Percentiles rank a stretch among this genome's conserved stretches.
These are phyloP conservation scores for Phytophthora sojae DNA, from an alignment of 352 stramenopile genomes.

Conservation along the genomic window DNA sequence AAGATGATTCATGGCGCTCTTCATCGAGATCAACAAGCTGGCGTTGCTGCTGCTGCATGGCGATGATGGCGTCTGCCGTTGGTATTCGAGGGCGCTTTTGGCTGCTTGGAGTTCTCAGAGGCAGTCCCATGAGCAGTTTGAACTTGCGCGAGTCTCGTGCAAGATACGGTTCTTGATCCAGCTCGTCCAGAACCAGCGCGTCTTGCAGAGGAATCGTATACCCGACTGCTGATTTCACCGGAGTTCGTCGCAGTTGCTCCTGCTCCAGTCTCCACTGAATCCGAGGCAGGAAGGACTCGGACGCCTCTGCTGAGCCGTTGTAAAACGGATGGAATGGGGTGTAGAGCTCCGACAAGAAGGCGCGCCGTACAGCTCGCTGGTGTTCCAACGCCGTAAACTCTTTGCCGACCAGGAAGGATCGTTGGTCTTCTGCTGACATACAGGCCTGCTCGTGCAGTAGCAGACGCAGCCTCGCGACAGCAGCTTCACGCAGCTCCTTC, in stretches of 20 bases:
- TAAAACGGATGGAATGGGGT: conserved; percentile 68
- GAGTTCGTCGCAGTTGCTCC: conserved; percentile 34
- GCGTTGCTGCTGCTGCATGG: conserved; percentile 44
- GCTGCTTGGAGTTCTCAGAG: conserved; percentile 39
- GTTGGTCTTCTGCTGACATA: conserved; percentile 63
- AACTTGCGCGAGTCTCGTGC: conserved; percentile 65
- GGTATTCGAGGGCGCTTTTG: conserved; percentile 45
- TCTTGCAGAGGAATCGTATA: conserved; percentile 56
- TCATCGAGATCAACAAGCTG: conserved; percentile 30
- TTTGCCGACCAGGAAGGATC: conserved; percentile 39
- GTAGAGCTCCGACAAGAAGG: conserved; percentile 63
- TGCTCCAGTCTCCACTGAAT: conserved; percentile 49
- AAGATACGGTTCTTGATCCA: conserved; percentile 60
- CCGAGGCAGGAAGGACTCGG: conserved; percentile 59
- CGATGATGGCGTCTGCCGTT: conserved; percentile 49
- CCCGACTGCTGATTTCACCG: conserved; percentile 14
- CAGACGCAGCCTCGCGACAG: conserved; percentile 38
- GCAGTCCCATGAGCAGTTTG: conserved; percentile 57
- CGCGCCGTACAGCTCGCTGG: conserved; percentile 31
- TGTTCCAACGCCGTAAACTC: conserved; percentile 40
- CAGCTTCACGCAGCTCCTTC: conserved; percentile 39
- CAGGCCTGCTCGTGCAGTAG: conserved; percentile 52
- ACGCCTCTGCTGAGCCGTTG: conserved; percentile 39
- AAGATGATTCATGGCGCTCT: conserved; percentile 30
- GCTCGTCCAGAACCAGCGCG: conserved; percentile 48